Conservation (phyloP, 345 rosid species). For the Reutealis trisperma region DNA sequence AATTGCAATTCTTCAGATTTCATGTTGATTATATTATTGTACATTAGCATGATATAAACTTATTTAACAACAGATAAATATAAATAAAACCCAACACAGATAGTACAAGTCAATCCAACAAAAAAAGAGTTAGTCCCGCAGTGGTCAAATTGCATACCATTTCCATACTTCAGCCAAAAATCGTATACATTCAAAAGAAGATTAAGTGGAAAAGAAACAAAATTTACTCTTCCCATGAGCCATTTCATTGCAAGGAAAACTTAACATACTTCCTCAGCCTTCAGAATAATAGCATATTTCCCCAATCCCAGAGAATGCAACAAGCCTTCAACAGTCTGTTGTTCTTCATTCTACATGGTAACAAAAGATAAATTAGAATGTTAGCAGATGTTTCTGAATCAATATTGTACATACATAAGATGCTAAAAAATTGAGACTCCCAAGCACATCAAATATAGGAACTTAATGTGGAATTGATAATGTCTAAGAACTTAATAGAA, state of each 20-base stretch:
- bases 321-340: slow-evolving; percentile 76
- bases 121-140: background rate
- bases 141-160: slow-evolving; percentile 6
- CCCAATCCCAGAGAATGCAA: slow-evolving; percentile 72
- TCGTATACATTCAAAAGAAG: background rate
- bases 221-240: background rate
- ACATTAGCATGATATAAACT: background rate
- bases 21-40: background rate
- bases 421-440: background rate
- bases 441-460: background rate
- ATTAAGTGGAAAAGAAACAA: background rate
- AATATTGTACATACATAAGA: background rate
- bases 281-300: slow-evolving; percentile 68
- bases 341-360: slow-evolving; percentile 59
- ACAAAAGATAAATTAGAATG: background rate
- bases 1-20: background rate
- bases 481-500: background rate
- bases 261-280: slow-evolving; percentile 89
- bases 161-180: background rate
- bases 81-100: background rate
- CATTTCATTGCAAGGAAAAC: slow-evolving; percentile 13
- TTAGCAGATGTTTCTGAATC: background rate
- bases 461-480: background rate
- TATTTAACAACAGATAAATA: background rate
- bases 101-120: background rate